Conservation (phyloP, 2,329 filamentous ascomycete species). For the Ambrosiella cleistominuta region DNA sequence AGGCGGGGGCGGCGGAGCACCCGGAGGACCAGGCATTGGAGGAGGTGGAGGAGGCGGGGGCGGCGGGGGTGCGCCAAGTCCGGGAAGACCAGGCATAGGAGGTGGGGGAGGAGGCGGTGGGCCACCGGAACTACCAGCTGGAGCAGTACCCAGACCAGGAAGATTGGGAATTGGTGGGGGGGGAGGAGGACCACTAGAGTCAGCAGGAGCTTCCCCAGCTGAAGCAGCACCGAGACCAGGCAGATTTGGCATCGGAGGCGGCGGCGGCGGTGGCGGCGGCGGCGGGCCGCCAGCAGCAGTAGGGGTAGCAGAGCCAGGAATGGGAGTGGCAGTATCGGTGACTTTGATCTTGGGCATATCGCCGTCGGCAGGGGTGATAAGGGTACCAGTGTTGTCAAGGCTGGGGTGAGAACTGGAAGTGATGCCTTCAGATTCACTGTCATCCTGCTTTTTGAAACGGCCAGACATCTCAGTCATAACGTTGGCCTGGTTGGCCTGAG, state of each 20-base stretch:
- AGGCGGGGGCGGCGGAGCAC: constrained; percentile 42
- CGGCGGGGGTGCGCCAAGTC: constrained; percentile 30
- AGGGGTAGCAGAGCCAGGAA: constrained; percentile 16
- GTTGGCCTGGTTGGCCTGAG: constrained; percentile 44
- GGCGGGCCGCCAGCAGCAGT: constrained; percentile 22
- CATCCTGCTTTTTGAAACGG: constrained; percentile 36
- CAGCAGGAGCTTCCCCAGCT: constrained; percentile 19
- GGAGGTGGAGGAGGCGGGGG: constrained; percentile 22
- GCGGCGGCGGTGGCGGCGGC: constrained; percentile 21
- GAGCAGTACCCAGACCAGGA: constrained; percentile 28
- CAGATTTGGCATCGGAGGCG: constrained; percentile 23
- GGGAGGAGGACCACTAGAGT: constrained; percentile 11
- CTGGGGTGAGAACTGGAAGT: constrained; percentile 60
- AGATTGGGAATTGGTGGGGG: constrained; percentile 22
- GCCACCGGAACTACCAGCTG: constrained; percentile 14
- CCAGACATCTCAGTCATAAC: constrained; percentile 64
- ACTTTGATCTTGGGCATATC: constrained; percentile 45
- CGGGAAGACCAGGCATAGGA: constrained; percentile 21
- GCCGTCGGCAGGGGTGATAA: constrained; percentile 45
- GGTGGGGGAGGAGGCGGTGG: constrained; percentile 34
- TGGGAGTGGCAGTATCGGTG: constrained; percentile 22
- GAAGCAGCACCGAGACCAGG: constrained; percentile 19
- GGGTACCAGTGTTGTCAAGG: constrained; percentile 47
- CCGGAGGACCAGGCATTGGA: constrained; percentile 22
- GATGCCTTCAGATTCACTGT: constrained; percentile 54